These are phyloP conservation scores for Colletotrichum cereale DNA, from an alignment of 2,329 filamentous ascomycete species.

Conservation along the genomic window DNA sequence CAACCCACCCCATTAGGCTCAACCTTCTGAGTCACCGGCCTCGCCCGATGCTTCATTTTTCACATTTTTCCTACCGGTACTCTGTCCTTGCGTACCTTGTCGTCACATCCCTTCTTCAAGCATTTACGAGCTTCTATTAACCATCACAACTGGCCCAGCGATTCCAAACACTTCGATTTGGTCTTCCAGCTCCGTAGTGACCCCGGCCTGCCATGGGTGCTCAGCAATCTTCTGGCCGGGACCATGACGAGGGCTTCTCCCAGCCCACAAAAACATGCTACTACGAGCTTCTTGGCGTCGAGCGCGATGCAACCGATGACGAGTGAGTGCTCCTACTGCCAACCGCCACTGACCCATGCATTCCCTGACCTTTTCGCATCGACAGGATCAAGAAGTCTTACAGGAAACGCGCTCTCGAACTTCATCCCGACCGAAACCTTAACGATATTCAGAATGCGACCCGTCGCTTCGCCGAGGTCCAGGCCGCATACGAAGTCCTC, in stretches of 20 bases:
- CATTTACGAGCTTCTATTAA: neutral
- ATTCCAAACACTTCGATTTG: neutral
- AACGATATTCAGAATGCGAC: constrained; percentile 88
- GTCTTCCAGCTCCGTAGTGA: neutral
- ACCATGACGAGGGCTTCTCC: constrained; percentile 44
- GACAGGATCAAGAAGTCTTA: constrained; percentile 94
- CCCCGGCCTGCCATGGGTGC: constrained; percentile 61
- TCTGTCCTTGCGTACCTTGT: neutral
- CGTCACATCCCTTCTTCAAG: neutral
- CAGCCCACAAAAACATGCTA: constrained; percentile 75
- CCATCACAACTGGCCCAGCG: neutral
- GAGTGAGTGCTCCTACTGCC: constrained; percentile 67
- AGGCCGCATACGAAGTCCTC: constrained; percentile 94
- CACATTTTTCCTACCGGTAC: neutral
- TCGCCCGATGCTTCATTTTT: neutral
- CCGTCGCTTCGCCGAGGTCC: constrained; percentile 87
- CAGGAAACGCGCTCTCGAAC: constrained; percentile 87
- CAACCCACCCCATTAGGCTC: neutral
- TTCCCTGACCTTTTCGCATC: constrained; percentile 29
- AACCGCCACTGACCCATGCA: neutral
- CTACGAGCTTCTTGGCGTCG: constrained; percentile 85
- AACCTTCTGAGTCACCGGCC: constrained; percentile 4
- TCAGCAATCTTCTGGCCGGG: constrained; percentile 63
- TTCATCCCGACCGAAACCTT: constrained; percentile 95
- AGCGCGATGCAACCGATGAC: constrained; percentile 80